Evolutionary conservation across 805 yeast species (phyloP).

Genomic region (Candida nonsorbophila): DNA sequence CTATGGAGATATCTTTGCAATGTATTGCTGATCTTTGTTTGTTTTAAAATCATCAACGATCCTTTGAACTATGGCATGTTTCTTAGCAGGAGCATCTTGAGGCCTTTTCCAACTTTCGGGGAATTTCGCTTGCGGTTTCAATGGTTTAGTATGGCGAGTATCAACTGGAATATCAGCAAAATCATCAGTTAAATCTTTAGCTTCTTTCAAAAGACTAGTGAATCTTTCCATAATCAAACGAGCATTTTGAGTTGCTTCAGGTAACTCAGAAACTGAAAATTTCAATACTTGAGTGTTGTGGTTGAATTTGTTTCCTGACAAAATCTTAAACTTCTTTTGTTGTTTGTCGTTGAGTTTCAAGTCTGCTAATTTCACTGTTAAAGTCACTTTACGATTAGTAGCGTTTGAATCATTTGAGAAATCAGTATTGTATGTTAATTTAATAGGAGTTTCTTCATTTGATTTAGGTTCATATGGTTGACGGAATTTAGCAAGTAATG

Average conservation of each 20-base stretch:
- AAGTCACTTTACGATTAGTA: constrained; percentile 58
- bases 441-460: constrained; percentile 45
- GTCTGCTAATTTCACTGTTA: constrained; percentile 48
- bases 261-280: constrained; percentile 59
- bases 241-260: constrained; percentile 84
- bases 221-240: constrained; percentile 62
- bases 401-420: constrained; percentile 74
- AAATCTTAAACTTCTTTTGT: constrained; percentile 68
- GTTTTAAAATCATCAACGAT: constrained; percentile 28
- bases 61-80: constrained; percentile 25
- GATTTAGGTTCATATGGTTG: constrained; percentile 55
- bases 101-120: constrained; percentile 73
- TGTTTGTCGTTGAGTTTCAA: constrained; percentile 48
- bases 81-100: constrained; percentile 60
- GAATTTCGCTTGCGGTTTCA: constrained; percentile 41
- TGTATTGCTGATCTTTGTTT: constrained; percentile 26
- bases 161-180: constrained; percentile 81
- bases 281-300: constrained; percentile 52
- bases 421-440: constrained; percentile 61
- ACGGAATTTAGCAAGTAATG: constrained; percentile 71
- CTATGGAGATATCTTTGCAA: constrained; percentile 19
- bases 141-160: constrained; percentile 56
- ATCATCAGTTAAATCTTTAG: constrained; percentile 59
- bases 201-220: constrained; percentile 53
- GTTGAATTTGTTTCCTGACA: constrained; percentile 77